Base-by-base conservation (phyloP, 1,139 yeast species). In the Yamadazyma aaseri region DNA sequence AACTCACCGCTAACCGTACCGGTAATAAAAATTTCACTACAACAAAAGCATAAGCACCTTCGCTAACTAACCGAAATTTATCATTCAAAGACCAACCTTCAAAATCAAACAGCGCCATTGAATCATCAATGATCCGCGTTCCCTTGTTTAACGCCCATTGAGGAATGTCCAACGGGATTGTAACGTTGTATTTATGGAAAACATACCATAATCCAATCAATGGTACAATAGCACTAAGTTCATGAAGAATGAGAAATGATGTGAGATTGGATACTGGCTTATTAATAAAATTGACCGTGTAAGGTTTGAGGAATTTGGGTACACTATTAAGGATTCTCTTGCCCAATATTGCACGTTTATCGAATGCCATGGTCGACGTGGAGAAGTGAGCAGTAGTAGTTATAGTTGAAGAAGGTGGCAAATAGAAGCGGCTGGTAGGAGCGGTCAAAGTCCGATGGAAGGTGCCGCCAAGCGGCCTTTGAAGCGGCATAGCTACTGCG, bases 21-120 rank as follows among this genome's bases (percentile, higher is more conserved):
- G 92, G 95, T 46, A 81, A 58, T 43, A 67, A 42, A 38, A 67
- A 65, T 53, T 87, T 90, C 17, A 87, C 92, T 8, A 85, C 61
- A 2, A 86, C 89, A 52, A 84, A 90, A 0, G 97, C 82, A 31
- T 86, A 77, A 0, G 96, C 95, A n/a, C 97, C 97, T 37, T 89
- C 90, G 47, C 79, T 62, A 2, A 86, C 67, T 21, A 83, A 59
- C 30, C 62, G 63, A 21, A 83, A 68, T 47, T 83, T 81, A 21
- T 75, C 79, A 36, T 65, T 71, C 24, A 77, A 50, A 26, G 71
- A 58, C 49, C 60, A 55, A 28, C 57, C 45, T 17, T 56, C 35
- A 44, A 65, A 56, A 44, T 71, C 65, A 39, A 58, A 63, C 16
- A 51, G 52, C 17, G 51, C 51, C 48, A 69, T 38, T 9, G 65